Base-by-base conservation (phyloP, 257 asterid species). In the Orobanche coerulescens region DNA sequence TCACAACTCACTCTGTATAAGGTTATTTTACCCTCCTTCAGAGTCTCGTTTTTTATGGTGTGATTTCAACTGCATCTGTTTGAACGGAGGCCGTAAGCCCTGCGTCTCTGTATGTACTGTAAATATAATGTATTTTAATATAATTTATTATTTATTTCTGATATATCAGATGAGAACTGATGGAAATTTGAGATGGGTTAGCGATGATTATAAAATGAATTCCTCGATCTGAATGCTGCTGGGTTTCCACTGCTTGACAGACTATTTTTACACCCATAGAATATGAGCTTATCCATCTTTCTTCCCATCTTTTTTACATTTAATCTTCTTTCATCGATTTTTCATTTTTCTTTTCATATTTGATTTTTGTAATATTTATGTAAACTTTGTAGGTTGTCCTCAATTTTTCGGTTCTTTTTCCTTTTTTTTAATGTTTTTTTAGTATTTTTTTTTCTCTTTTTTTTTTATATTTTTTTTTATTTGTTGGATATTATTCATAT, bases 231-330 rank as follows among this genome's bases (percentile, higher is more conserved):
- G 88, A 86, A 51, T 40, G 92, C 87, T 66, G 76, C 67, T 67
- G 66, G 10, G 5, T 1, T 6, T 6, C 75, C 73, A 67, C 69
- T 68, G 92, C 89, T 54, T 78, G 94, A 82, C 42, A 82, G 94
- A 85, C 94, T 25, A 75, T n/a, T 52, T 68, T 61, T 73, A 78
- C 90, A 83, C 85, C 91, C 91, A 83, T 83, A 83, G 95, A 86
- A 85, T 85, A 83, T 81, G 95, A 85, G 95, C 86, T 52, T 47
- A 14, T 43, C 75, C 77, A 16, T 30, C 18, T 49, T 3, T 9
- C 19, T n/a, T 50, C 12, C 24, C 9, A 18, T 40, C 1, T n/a
- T 31, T 0, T 14, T 16, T 28, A 5, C 46, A 23, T 37, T 23
- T 22, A 4, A n/a, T n/a, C n/a, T n/a, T n/a, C n/a, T n/a, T n/a